Percentiles rank a stretch among this genome's conserved stretches.
Evolutionary conservation across 371 early-diverging fungal genomes (phyloP).

Genomic region (Apophysomyces elegans): DNA sequence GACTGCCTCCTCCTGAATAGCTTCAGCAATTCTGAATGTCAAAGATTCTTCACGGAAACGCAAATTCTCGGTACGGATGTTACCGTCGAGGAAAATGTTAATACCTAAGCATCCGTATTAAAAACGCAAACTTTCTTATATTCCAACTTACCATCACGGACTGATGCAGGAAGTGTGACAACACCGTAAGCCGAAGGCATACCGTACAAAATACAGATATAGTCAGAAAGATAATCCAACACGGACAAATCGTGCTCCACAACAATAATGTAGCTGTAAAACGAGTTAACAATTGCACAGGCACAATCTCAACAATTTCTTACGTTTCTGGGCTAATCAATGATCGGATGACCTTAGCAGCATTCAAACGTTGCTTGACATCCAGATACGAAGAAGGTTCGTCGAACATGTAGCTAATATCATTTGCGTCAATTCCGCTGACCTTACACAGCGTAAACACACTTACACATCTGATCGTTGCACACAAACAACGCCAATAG

Average conservation of each 20-base stretch:
- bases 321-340: slow-evolving; percentile 70
- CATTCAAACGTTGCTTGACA: slow-evolving; percentile 99
- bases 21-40: slow-evolving; percentile 94
- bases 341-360: slow-evolving; percentile 94
- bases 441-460: background rate
- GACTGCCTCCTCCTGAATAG: slow-evolving; percentile 65
- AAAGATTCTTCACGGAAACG: slow-evolving; percentile 98
- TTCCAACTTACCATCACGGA: slow-evolving; percentile 87
- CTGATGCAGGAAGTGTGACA: slow-evolving; percentile 97
- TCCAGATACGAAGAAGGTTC: slow-evolving; percentile 99
- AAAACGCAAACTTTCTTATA: background rate
- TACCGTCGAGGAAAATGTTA: slow-evolving; percentile 99
- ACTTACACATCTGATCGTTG: slow-evolving; percentile 90
- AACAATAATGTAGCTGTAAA: slow-evolving; percentile 91
- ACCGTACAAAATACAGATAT: slow-evolving; percentile 99
- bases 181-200: slow-evolving; percentile 99
- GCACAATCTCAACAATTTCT: slow-evolving; percentile 5
- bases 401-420: slow-evolving; percentile 96
- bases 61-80: slow-evolving; percentile 99
- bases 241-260: slow-evolving; percentile 99
- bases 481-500: slow-evolving; percentile 91
- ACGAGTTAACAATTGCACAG: background rate
- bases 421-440: background rate
- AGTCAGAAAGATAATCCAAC: slow-evolving; percentile 99
- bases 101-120: slow-evolving; percentile 52